Evolutionary conservation across 139 green algal species (phyloP), one percentile per base, ranked within the genome.

Genomic region (Chlamydomonas sp.): DNA sequence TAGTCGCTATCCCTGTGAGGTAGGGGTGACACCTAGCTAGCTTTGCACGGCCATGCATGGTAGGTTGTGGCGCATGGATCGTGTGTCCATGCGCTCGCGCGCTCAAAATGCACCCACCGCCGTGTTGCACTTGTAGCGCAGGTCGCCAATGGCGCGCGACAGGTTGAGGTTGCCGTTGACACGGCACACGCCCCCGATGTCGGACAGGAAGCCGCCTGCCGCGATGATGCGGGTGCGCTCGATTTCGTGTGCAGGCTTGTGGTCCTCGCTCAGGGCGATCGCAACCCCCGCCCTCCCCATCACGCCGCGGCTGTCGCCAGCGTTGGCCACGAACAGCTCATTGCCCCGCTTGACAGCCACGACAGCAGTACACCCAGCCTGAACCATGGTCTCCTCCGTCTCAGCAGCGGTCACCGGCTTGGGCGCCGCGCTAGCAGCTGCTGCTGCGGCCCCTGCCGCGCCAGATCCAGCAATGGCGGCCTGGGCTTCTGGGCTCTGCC

Each of bases 131-230:
- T 97, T 97, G 79, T 97, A 97, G 69, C 91, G 91, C 47, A 98
- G 80, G 75, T 98, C 94, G 0, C 94, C 94, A 64, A 98, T 95
- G 0, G 94, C 95, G 33, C 93, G 83, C 2, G 86, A 94, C 70
- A 98, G 81, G 77, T 97, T 96, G 2, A 97, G 84, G 75, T 96
- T 96, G 75, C 91, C 92, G 66, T 97, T 97, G 0, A 97, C 92
- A 29, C 92, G 78, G 65, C 65, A 73, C 6, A 83, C 77, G 2
- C 77, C 77, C 3, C 77, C 77, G 28, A 83, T 79, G 35, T 83
- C 77, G 35, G 58, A 72, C 2, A 83, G 59, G 54, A 83, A 83
- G 34, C 77, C 77, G n/a, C 92, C 92, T 5, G 92, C 92, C 5
- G 82, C 82, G 33, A 88, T 80, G 65, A 97, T 97, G 66, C 92